Conservation (phyloP, 2,329 filamentous ascomycete genomes). For the Lachnellula arida region DNA sequence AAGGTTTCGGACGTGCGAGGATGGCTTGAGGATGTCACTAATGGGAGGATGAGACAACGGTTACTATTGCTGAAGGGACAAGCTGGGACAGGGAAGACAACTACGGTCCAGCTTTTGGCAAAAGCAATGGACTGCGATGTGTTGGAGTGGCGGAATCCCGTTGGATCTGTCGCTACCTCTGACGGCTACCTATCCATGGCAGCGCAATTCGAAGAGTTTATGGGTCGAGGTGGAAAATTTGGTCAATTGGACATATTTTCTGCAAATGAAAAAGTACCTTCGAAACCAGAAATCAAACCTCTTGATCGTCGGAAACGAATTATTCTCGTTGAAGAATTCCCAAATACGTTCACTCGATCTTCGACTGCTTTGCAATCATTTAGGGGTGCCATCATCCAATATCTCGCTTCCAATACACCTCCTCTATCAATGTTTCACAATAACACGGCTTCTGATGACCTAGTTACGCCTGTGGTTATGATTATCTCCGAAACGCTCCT, state of each 20-base stretch:
- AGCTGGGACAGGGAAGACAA: conserved; percentile 90
- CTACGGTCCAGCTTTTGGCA: conserved; percentile 74
- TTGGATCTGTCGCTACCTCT: conserved; percentile 50
- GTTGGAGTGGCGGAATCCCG: conserved; percentile 87
- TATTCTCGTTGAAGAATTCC: conserved; percentile 78
- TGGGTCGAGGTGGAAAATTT: conserved; percentile 77
- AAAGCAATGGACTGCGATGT: conserved; percentile 72
- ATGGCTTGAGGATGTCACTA: conserved; percentile 75
- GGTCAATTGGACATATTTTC: conserved; percentile 56
- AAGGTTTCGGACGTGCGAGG: conserved; percentile 81
- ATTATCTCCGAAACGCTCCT: conserved; percentile 88
- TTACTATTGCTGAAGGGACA: conserved; percentile 83
- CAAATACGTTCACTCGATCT: conserved; percentile 65
- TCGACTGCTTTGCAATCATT: conserved; percentile 66
- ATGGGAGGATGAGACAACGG: conserved; percentile 61
- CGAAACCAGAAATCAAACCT: conserved; percentile 29
- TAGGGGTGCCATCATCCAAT: conserved; percentile 68
- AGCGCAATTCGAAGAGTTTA: conserved; percentile 86
- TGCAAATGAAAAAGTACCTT: conserved; percentile 21
- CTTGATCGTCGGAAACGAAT: conserved; percentile 44
- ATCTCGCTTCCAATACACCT: conserved; percentile 63
- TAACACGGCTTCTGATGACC: conserved; percentile 32
- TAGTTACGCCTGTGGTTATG: conserved; percentile 72
- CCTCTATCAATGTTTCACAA: conserved; percentile 45
- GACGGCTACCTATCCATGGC: conserved; percentile 66